Percentiles rank a stretch among this genome's conserved stretches.
These are phyloP conservation scores for Cladorrhinum samala DNA, from an alignment of 495 filamentous ascomycete species.

Conservation along the genomic window DNA sequence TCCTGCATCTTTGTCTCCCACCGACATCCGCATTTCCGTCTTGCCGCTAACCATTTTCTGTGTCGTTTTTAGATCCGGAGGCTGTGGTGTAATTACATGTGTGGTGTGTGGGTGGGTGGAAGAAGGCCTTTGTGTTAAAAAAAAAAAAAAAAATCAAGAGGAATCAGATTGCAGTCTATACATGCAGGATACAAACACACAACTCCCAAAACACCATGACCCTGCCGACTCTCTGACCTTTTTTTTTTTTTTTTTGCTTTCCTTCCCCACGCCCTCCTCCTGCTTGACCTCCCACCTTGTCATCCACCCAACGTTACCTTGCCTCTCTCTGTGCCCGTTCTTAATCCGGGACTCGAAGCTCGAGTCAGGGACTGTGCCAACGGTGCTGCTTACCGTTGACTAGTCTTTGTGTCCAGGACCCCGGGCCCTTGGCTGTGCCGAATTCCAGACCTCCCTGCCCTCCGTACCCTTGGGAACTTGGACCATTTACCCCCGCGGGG, in stretches of 20 bases:
- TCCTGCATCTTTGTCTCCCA: background rate
- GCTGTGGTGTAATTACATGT: background rate
- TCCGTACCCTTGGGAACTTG: background rate
- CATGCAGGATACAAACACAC: conserved; percentile 14
- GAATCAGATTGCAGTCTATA: background rate
- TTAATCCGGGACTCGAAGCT: background rate
- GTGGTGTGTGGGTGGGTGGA: background rate
- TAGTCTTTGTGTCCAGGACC: background rate
- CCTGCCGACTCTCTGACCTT: conserved; percentile 20
- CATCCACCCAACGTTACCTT: conserved; percentile 3
- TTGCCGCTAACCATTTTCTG: background rate
- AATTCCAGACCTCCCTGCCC: background rate
- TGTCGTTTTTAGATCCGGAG: background rate
- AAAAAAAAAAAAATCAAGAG: background rate
- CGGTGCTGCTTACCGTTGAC: background rate
- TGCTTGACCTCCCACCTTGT: conserved; percentile 5
- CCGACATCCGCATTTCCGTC: conserved; percentile 4
- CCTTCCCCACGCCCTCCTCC: conserved; percentile 7
- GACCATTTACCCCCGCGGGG: background rate
- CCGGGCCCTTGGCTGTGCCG: conserved; percentile 4
- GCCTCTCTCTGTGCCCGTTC: background rate
- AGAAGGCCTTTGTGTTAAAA: too few relatives aligned
- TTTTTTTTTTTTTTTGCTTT: conserved; percentile 6
- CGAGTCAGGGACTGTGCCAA: background rate
- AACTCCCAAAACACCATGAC: conserved; percentile 12